phyloP scores from a whole-genome alignment of 1,284 basidiomycete genomes.

The Grifola frondosa region DNA sequence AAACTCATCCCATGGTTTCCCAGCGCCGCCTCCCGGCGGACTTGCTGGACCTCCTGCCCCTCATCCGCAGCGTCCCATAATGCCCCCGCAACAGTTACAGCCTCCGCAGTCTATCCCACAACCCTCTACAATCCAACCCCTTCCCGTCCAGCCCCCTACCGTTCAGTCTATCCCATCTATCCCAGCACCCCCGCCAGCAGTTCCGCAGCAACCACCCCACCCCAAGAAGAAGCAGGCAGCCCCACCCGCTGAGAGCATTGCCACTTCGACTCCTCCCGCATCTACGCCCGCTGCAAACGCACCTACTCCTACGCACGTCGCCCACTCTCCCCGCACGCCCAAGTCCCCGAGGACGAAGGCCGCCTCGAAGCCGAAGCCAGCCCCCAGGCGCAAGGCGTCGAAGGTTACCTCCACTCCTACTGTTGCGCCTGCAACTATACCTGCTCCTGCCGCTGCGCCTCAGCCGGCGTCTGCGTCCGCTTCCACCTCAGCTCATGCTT shows the following conservation, averaged over 20 bases:
- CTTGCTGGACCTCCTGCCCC: not conserved
- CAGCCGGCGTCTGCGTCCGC: slow-evolving; percentile 33
- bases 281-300: slow-evolving; percentile 55
- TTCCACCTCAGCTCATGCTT: too few relatives aligned
- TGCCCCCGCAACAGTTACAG: slow-evolving; percentile 1
- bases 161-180: slow-evolving; percentile 6
- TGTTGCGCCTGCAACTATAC: slow-evolving; percentile 10
- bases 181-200: slow-evolving; percentile 7
- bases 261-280: slow-evolving; percentile 31
- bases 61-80: not conserved
- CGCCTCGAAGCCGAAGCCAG: slow-evolving; percentile 41
- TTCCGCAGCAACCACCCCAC: slow-evolving; percentile 9
- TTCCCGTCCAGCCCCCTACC: slow-evolving; percentile 3
- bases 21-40: not conserved
- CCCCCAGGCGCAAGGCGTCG: slow-evolving; percentile 35
- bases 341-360: slow-evolving; percentile 38
- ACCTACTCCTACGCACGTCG: slow-evolving; percentile 48
- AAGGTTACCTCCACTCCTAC: slow-evolving; percentile 10
- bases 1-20: not conserved
- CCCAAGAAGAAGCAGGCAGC: slow-evolving; percentile 16
- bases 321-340: slow-evolving; percentile 43
- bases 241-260: slow-evolving; percentile 10
- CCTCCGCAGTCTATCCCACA: slow-evolving; percentile 3
- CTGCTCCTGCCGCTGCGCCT: slow-evolving; percentile 9
- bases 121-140: slow-evolving; percentile 2